Percentiles rank a stretch among this genome's conserved stretches.
phyloP scores from a whole-genome alignment of 2,329 filamentous ascomycete species.

The Fragosphaeria purpurea region DNA sequence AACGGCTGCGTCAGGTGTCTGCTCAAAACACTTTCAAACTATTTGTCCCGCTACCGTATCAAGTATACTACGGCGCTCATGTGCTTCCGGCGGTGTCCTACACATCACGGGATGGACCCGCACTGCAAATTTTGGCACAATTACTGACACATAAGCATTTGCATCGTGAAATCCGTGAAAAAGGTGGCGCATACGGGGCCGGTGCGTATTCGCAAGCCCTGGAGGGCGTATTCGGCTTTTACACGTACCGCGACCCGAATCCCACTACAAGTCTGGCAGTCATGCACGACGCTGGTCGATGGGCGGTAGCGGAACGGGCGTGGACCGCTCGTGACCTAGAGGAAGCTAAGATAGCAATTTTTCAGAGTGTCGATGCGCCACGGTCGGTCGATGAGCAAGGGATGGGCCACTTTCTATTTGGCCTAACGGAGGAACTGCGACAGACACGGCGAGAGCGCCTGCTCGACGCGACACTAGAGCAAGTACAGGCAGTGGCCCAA shows the following conservation, averaged over 20 bases:
- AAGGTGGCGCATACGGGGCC: conserved; percentile 91
- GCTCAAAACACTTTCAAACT: conserved; percentile 52
- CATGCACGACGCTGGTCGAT: conserved; percentile 71
- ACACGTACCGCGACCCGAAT: conserved; percentile 94
- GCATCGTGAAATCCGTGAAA: conserved; percentile 95
- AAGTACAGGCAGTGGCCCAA: conserved; percentile 74
- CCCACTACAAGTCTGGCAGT: conserved; percentile 79
- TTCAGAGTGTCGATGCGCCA: conserved; percentile 85
- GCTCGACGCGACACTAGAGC: conserved; percentile 71
- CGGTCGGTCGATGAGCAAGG: conserved; percentile 80
- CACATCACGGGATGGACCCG: conserved; percentile 60
- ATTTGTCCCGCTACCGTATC: conserved; percentile 94
- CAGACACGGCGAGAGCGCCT: conserved; percentile 74
- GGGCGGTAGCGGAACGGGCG: conserved; percentile 62
- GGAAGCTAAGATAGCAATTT: conserved; percentile 91
- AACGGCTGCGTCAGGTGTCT: conserved; percentile 6
- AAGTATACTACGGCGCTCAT: conserved; percentile 88
- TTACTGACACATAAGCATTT: conserved; percentile 93
- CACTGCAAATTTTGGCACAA: conserved; percentile 80
- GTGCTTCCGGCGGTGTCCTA: conserved; percentile 80
- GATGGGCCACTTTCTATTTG: conserved; percentile 73
- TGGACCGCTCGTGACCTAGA: conserved; percentile 84
- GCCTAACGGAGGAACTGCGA: conserved; percentile 80
- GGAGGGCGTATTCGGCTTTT: conserved; percentile 84
- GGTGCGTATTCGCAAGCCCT: conserved; percentile 74